Evolutionary conservation across 768 basidiomycete species (phyloP), one percentile per base, ranked within the genome.

Genomic region (Podaxis carcinomalis): DNA sequence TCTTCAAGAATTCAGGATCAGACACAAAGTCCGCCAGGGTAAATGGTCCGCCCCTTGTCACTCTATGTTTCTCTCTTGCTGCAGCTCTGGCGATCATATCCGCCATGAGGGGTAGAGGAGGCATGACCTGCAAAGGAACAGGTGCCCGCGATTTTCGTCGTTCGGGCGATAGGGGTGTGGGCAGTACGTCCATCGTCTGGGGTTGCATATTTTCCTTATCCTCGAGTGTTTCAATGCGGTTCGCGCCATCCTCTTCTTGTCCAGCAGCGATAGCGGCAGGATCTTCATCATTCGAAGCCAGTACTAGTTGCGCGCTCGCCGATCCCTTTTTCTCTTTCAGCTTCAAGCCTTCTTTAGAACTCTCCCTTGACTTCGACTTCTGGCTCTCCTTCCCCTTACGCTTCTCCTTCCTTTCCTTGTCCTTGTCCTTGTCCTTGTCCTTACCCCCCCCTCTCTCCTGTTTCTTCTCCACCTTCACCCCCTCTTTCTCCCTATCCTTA

Each of bases 1-100:
- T 65, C 0, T 75, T 70, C 5, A 94, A 76, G 13, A 93, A 70
- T 36, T 74, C 73, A 0, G 82, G 76, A 50, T 84, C 72, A 5
- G 79, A 67, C 39, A 93, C 69, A 70, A 89, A 88, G 4, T 72
- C 64, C n/a, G 75, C 70, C 36, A 94, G 70, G 0, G 85, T 83
- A 65, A 85, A 85, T 42, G 72, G 70, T 39, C 44, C 62, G 2
- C 16, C 56, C 21, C 49, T 54, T 9, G 44, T 54, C 46, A 16
- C 47, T 27, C 36, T 23, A 37, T 39, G 32, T 25, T 35, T 25
- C 9, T 57, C 54, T 4, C 39, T 55, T 27, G 25, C 54, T 4
- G 54, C 25, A 42, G 39, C 54, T 27, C 27, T 55, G 16, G 37
- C 40, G 7, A 55, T 40, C 11, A 44, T 44, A 42, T 42, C 54